Evolutionary conservation across 1,139 yeast species (phyloP).

Genomic region (Saccharomyces hybrid): DNA sequence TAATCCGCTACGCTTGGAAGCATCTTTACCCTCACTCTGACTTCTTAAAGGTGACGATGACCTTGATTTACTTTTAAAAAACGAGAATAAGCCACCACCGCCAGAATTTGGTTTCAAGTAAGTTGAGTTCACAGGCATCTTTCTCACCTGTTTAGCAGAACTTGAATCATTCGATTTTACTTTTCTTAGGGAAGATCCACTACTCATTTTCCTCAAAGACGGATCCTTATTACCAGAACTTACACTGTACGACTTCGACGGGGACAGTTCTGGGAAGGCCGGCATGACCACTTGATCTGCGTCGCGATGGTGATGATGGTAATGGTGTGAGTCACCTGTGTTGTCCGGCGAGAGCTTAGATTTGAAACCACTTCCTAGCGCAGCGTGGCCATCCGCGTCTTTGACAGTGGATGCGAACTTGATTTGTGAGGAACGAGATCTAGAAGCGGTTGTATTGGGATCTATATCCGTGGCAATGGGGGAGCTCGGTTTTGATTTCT

Average conservation of each 20-base stretch:
- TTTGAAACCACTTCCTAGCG: constrained; percentile 9
- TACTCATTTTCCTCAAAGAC: constrained; percentile 4
- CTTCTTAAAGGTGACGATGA: background rate
- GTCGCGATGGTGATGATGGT: background rate
- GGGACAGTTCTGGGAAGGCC: background rate
- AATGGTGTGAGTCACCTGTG: background rate
- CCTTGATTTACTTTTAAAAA: constrained; percentile 1
- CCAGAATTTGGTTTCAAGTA: background rate
- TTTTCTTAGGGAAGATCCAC: constrained; percentile 5
- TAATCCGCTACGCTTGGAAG: constrained; percentile 2
- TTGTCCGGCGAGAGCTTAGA: background rate
- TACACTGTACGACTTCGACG: background rate
- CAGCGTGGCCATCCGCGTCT: constrained; percentile 13
- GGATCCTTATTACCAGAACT: constrained; percentile 6
- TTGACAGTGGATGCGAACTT: constrained; percentile 19
- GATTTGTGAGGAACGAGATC: constrained; percentile 14
- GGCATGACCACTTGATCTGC: background rate
- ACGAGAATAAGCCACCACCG: constrained; percentile 4
- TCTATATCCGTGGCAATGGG: background rate
- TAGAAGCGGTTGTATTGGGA: background rate
- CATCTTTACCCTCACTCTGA: background rate
- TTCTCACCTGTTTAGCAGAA: background rate
- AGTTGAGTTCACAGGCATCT: background rate
- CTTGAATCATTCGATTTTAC: constrained; percentile 15
- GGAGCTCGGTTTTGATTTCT: background rate